These are phyloP conservation scores for Carpinus fangiana DNA, from an alignment of 306 rosid genomes.

Conservation along the genomic window DNA sequence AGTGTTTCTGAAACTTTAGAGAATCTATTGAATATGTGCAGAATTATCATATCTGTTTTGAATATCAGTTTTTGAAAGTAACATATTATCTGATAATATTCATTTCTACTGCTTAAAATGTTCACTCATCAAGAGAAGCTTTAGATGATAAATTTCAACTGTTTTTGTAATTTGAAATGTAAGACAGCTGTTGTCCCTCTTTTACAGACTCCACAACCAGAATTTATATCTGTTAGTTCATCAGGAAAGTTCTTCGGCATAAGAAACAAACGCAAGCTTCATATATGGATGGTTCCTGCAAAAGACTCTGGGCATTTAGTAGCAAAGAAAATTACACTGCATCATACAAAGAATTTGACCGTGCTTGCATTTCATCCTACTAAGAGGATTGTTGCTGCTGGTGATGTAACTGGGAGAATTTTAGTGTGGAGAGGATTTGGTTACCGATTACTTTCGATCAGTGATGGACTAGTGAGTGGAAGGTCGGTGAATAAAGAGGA, in stretches of 20 bases:
- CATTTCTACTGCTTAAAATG: background rate
- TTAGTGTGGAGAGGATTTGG: slow-evolving; percentile 84
- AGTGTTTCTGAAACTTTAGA: no score
- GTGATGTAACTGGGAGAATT: slow-evolving; percentile 87
- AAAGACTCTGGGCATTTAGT: slow-evolving; percentile 42
- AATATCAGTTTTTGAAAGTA: slow-evolving; percentile 5
- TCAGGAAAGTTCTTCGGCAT: slow-evolving; percentile 73
- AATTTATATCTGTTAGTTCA: slow-evolving; percentile 57
- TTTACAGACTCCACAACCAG: slow-evolving; percentile 70
- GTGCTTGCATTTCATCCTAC: slow-evolving; percentile 80
- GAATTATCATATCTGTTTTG: no score
- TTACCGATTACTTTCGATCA: slow-evolving; percentile 36
- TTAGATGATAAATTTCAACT: slow-evolving; percentile 4
- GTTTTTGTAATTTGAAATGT: slow-evolving; percentile 24
- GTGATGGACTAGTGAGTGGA: slow-evolving; percentile 28
- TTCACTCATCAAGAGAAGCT: slow-evolving; percentile 1
- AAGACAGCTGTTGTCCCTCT: slow-evolving; percentile 24
- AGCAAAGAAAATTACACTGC: slow-evolving; percentile 65
- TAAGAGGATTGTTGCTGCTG: slow-evolving; percentile 80
- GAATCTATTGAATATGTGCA: no score
- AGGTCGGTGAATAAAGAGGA: slow-evolving; percentile 38
- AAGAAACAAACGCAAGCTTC: slow-evolving; percentile 64
- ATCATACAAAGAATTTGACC: slow-evolving; percentile 67
- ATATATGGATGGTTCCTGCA: slow-evolving; percentile 66
- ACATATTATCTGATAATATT: background rate